Conservation (phyloP, 116 monocot species). For the Trichopus zeylanicus region DNA sequence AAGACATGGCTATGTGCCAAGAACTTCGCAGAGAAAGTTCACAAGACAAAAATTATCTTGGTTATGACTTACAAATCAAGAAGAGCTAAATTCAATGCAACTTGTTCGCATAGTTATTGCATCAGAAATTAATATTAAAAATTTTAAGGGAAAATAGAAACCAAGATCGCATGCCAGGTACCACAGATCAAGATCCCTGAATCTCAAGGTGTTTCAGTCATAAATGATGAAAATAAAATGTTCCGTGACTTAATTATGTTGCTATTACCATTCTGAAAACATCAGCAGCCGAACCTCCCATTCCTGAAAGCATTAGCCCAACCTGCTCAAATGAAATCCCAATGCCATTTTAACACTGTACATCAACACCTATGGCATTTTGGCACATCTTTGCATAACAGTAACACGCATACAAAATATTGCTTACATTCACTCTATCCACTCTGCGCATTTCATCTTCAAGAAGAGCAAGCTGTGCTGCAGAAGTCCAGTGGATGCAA, state of each 20-base stretch:
- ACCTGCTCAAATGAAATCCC: conserved; percentile 48
- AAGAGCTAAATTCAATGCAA: too few relatives aligned
- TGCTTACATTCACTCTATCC: conserved; percentile 85
- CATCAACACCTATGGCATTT: too few relatives aligned
- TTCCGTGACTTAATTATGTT: background rate
- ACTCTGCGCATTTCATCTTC: conserved; percentile 99
- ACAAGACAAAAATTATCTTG: background rate
- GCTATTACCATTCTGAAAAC: conserved; percentile 89
- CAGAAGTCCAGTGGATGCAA: conserved; percentile 98
- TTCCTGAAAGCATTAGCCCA: conserved; percentile 87
- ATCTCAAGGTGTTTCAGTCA: background rate
- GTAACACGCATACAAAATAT: too few relatives aligned
- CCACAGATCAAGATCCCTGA: background rate
- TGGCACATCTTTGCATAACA: too few relatives aligned
- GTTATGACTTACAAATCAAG: too few relatives aligned
- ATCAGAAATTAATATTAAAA: background rate
- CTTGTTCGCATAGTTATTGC: background rate
- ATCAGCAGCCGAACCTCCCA: conserved; percentile 78
- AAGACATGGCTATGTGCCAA: background rate
- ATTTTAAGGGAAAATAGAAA: background rate
- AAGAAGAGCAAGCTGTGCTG: conserved; percentile 89
- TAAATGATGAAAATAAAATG: conserved; percentile 1
- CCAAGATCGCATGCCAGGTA: background rate
- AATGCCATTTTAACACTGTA: too few relatives aligned
- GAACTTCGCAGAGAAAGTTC: background rate